Evolutionary conservation across 2,329 filamentous ascomycete species (phyloP).

Genomic region (Plenodomus biglobosus): DNA sequence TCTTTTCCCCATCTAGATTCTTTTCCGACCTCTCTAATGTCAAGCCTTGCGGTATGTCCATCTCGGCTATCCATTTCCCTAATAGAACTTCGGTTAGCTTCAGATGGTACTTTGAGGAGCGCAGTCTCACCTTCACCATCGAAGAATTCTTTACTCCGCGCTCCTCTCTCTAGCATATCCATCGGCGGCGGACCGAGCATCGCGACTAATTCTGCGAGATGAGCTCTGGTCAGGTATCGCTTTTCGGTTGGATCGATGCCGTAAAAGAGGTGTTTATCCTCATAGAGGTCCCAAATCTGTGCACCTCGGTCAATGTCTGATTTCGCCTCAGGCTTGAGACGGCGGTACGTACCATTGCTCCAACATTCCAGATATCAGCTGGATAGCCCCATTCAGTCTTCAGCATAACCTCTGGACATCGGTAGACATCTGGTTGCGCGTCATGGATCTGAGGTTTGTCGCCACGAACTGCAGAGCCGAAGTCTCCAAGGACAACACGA

Average conservation of each 20-base stretch:
- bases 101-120: constrained; percentile 1
- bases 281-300: constrained; percentile 45
- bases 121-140: constrained; percentile 14
- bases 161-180: constrained; percentile 14
- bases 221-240: constrained; percentile 25
- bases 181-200: constrained; percentile 21
- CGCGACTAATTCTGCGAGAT: constrained; percentile 33
- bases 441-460: constrained; percentile 24
- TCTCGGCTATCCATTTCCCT: constrained; percentile 24
- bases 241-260: constrained; percentile 19
- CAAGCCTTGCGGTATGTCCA: constrained; percentile 7
- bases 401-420: constrained; percentile 45
- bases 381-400: constrained; percentile 40
- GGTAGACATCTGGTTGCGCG: constrained; percentile 42
- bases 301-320: constrained; percentile 6
- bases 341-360: constrained; percentile 34
- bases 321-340: constrained; percentile 3
- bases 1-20: constrained; percentile 24
- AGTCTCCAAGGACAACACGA: constrained; percentile 38
- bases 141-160: constrained; percentile 18
- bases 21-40: constrained; percentile 17
- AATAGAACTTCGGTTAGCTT: constrained; percentile 2
- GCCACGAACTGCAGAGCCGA: constrained; percentile 12
- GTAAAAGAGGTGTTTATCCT: constrained; percentile 38
- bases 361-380: constrained; percentile 47